Evolutionary conservation across 2,329 filamentous ascomycete species (phyloP).

Genomic region (Diaporthe citriasiana): DNA sequence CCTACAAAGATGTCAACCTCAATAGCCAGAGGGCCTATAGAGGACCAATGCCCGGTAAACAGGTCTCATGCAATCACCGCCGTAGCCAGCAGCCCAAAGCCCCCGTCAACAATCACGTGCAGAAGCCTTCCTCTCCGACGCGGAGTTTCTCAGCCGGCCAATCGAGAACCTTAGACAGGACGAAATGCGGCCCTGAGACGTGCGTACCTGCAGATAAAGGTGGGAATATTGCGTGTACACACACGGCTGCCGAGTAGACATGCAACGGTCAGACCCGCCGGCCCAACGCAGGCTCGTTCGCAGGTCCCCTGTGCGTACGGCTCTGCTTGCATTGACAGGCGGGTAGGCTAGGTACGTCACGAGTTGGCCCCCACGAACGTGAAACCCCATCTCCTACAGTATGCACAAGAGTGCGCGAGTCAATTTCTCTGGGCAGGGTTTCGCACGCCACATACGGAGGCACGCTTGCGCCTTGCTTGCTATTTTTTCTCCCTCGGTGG

Average conservation of each 20-base stretch:
- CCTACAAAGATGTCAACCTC: background rate
- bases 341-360: slow-evolving; percentile 30
- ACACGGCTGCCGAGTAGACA: background rate
- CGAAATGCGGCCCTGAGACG: slow-evolving; percentile 25
- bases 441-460: background rate
- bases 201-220: slow-evolving; percentile 1
- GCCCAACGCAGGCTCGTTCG: background rate
- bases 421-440: slow-evolving; percentile 20
- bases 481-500: background rate
- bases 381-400: slow-evolving; percentile 25
- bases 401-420: slow-evolving; percentile 25
- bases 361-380: background rate
- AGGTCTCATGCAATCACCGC: background rate
- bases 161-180: background rate
- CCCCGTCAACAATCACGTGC: background rate
- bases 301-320: background rate
- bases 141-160: slow-evolving; percentile 1
- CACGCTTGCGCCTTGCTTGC: background rate
- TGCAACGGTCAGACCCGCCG: background rate
- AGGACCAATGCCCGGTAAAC: background rate
- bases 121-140: background rate
- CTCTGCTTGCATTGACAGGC: slow-evolving; percentile 25
- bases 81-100: background rate
- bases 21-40: background rate
- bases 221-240: background rate